phyloP scores from a whole-genome alignment of 1,139 yeast genomes.

The Blastobotrys arbuscula region DNA sequence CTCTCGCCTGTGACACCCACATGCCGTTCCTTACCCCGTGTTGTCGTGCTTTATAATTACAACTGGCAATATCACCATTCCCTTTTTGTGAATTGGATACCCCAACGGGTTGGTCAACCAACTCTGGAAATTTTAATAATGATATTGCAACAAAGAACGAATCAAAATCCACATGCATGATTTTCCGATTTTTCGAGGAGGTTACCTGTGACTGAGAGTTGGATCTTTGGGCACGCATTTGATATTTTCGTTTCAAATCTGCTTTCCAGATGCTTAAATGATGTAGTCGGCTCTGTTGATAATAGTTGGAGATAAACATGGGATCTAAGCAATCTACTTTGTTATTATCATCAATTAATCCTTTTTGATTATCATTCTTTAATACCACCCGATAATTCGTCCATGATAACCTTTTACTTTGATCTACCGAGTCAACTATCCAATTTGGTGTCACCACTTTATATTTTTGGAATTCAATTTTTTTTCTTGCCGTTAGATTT shows the following conservation, averaged over 20 bases:
- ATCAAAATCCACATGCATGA: conserved; percentile 86
- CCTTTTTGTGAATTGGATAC: conserved; percentile 72
- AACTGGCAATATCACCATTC: conserved; percentile 77
- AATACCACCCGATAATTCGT: conserved; percentile 46
- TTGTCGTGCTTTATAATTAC: conserved; percentile 77
- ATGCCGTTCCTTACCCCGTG: conserved; percentile 78
- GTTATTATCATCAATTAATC: conserved; percentile 26
- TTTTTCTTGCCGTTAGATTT: conserved; percentile 69
- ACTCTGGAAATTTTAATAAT: conserved; percentile 49
- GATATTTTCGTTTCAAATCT: conserved; percentile 58
- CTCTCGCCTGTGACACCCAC: conserved; percentile 72
- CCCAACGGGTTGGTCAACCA: conserved; percentile 57
- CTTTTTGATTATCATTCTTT: conserved; percentile 21
- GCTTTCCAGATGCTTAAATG: conserved; percentile 87
- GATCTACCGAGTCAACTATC: conserved; percentile 61
- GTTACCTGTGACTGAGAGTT: conserved; percentile 2
- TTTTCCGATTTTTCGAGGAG: conserved; percentile 25
- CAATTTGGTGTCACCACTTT: conserved; percentile 79
- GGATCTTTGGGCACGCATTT: conserved; percentile 37
- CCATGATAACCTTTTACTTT: conserved; percentile 57
- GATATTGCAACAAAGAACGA: conserved; percentile 92
- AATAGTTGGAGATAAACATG: conserved; percentile 62
- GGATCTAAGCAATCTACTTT: conserved; percentile 44
- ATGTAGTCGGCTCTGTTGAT: conserved; percentile 77
- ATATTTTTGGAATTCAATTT: conserved; percentile 55